phyloP scores from a whole-genome alignment of 2,329 filamentous ascomycete genomes.

The Talaromyces sp. region DNA sequence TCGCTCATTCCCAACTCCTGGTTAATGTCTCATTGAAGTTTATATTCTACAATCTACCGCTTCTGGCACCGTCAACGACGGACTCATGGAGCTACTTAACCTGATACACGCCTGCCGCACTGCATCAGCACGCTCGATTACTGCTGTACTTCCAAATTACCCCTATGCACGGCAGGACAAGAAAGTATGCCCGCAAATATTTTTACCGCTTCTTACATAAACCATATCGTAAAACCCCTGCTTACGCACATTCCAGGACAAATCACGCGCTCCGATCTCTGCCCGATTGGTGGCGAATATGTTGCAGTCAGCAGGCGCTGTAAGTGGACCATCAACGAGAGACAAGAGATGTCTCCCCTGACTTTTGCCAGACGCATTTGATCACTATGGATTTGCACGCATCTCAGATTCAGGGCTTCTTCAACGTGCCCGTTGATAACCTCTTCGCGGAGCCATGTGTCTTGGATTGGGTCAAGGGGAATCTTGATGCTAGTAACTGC shows the following conservation, averaged over 20 bases:
- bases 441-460: conserved; percentile 92
- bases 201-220: not conserved
- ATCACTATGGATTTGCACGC: conserved; percentile 98
- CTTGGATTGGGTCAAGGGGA: conserved; percentile 82
- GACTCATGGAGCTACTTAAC: conserved; percentile 94
- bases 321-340: not conserved
- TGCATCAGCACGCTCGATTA: conserved; percentile 81
- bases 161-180: conserved; percentile 96
- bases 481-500: conserved; percentile 72
- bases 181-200: conserved; percentile 48
- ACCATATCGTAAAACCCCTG: not conserved
- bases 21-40: conserved; percentile 46
- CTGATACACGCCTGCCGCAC: conserved; percentile 95
- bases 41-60: conserved; percentile 95
- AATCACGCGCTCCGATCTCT: conserved; percentile 87
- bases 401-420: conserved; percentile 91
- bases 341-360: not conserved
- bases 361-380: conserved; percentile 65
- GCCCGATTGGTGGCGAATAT: conserved; percentile 96
- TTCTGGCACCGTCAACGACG: conserved; percentile 94
- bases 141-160: conserved; percentile 91
- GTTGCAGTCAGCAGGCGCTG: conserved; percentile 75
- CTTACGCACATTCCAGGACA: conserved; percentile 49
- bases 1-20: conserved; percentile 9
- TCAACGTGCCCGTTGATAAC: conserved; percentile 75